Conservation (phyloP, 78 protist genomes). For the Fonticula alba region DNA sequence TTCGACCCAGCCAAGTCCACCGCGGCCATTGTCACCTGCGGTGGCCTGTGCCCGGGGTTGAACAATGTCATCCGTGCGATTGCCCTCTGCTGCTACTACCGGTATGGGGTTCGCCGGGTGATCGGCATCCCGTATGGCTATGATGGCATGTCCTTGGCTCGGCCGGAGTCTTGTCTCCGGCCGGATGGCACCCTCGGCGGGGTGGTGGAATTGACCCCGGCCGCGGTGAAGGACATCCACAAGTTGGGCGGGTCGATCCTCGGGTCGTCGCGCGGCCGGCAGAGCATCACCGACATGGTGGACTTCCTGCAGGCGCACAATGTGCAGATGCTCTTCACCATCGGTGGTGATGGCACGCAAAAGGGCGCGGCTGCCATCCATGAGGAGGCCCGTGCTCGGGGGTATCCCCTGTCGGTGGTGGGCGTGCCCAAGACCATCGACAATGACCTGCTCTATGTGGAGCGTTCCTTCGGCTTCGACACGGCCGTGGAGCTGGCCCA, state of each 20-base stretch:
- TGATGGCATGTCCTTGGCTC: not conserved
- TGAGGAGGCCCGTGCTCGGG: slow-evolving; percentile 5
- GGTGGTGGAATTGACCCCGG: not conserved
- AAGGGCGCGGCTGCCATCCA: slow-evolving; percentile 7
- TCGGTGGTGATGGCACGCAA: slow-evolving; percentile 58
- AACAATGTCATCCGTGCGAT: slow-evolving; percentile 25
- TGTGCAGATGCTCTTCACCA: slow-evolving; percentile 13
- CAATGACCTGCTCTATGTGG: slow-evolving; percentile 11
- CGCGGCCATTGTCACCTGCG: slow-evolving; percentile 29
- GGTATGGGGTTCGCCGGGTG: slow-evolving; percentile 20
- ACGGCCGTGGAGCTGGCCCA: slow-evolving; percentile 37
- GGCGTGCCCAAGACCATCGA: slow-evolving; percentile 41
- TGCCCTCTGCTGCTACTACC: not conserved
- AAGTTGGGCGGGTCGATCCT: slow-evolving; percentile 29
- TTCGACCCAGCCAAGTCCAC: slow-evolving; percentile 1
- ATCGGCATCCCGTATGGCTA: slow-evolving; percentile 21
- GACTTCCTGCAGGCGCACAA: not conserved
- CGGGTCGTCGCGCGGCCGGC: slow-evolving; percentile 32
- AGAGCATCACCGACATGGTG: not conserved
- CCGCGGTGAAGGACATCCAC: slow-evolving; percentile 10
- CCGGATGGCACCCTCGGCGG: not conserved
- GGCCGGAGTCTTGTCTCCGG: no score
- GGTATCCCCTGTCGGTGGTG: not conserved
- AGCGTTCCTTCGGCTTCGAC: slow-evolving; percentile 33
- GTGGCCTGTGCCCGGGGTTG: slow-evolving; percentile 40